Base-by-base conservation (phyloP, 306 rosid species). In the Datisca glomerata region DNA sequence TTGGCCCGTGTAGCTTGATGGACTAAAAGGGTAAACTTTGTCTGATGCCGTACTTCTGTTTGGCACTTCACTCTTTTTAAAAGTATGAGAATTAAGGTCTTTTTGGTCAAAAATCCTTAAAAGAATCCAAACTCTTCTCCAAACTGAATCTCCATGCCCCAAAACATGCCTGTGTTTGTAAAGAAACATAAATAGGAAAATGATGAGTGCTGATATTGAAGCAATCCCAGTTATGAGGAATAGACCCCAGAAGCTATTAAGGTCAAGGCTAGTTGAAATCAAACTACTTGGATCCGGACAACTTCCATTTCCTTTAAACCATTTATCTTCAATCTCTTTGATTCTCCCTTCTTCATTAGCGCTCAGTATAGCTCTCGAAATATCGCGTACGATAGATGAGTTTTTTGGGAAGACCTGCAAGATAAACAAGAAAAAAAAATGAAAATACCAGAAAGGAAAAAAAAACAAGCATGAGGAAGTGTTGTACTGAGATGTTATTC, bases 241-340 rank as follows among this genome's bases (percentile, higher is more conserved):
- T 14, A 77, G 63, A 3, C 87, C 93, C 84, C 79, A 76, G 15
- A 78, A 65, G 66, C 79, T 78, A 7, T 71, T 64, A 12, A 84
- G 55, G 21, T 75, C 67, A 2, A 84, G 76, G 49, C 51, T 76
- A 9, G 12, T 43, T 5, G 92, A 65, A 16, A 55, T 12, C 34
- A 24, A 49, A 21, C 63, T 21, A 12, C 36, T 52, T 23, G 75
- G 51, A 9, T 50, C 62, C 34, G 18, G 29, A 45, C 76, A 73
- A 20, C 6, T 59, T 7, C 5, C 19, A 21, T 53, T 16, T 18
- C 43, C 7, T 5, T 43, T 43, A 3, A 79, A 61, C 92, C 92
- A 76, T 51, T 55, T 67, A n/a, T 55, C 35, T 56, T 79, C 86
- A 12, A 79, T 73, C 21, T 34, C 43, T 49, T 42, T 71, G 74